A percentile compares a stretch with the other conserved stretches of the same genome.
These are phyloP conservation scores for Nymphaea thermarum DNA, from an alignment of 164 flowering plant genomes.

Conservation along the genomic window DNA sequence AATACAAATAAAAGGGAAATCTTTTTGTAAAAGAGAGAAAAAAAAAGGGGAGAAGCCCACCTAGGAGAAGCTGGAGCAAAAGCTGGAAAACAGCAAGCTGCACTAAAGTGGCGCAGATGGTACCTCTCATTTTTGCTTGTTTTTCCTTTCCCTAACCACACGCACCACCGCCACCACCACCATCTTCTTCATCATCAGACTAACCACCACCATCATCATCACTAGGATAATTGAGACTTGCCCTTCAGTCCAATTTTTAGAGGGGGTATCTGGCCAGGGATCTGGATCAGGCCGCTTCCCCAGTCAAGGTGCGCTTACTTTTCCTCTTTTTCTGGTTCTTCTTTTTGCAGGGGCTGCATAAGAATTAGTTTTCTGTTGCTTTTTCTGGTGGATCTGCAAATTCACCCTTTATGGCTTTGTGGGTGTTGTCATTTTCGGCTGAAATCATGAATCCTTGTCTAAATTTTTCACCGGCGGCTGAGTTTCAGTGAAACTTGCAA, in stretches of 20 bases:
- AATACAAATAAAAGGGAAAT: not conserved
- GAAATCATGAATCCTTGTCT: not conserved
- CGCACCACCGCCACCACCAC: not conserved
- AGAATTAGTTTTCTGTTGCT: not conserved
- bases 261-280: not conserved
- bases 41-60: not conserved
- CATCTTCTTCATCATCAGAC: not conserved
- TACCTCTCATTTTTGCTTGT: not conserved
- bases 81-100: not conserved
- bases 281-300: not conserved
- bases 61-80: not conserved
- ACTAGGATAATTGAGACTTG: not conserved
- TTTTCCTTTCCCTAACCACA: not conserved
- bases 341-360: not conserved
- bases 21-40: too few species aligned
- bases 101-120: not conserved
- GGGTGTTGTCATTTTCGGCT: not conserved
- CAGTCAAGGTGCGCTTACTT: not conserved
- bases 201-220: not conserved
- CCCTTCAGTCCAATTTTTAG: not conserved
- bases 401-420: not conserved
- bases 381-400: not conserved
- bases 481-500: not conserved
- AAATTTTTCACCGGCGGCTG: not conserved
- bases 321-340: not conserved